Conservation (phyloP, 768 basidiomycete species). For the Leucosporidium scottii region DNA sequence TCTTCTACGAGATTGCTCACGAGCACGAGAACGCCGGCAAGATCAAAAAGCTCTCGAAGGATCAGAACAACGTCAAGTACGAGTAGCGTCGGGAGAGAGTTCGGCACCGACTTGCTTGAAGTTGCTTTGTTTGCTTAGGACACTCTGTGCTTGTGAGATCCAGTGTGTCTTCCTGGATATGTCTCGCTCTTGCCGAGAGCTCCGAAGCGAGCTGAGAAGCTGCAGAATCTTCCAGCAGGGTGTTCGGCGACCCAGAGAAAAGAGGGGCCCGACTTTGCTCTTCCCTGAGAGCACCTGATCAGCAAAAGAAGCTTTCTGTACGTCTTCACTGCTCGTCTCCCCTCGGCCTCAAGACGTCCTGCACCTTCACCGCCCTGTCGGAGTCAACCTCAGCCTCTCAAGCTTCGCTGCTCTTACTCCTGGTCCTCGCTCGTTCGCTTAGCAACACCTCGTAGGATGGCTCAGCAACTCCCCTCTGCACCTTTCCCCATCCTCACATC, state of each 20-base stretch:
- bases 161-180: background rate
- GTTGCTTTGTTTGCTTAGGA: background rate
- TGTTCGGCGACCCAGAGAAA: no score
- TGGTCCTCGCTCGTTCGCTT: background rate
- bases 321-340: no score
- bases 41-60: background rate
- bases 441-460: background rate
- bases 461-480: slow-evolving; percentile 15
- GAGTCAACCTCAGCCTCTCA: no score
- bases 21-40: background rate
- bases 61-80: background rate
- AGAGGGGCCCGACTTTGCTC: no score
- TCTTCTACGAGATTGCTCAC: background rate
- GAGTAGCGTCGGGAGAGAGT: background rate
- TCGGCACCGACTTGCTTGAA: no score
- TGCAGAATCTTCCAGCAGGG: no score
- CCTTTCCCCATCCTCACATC: slow-evolving; percentile 48
- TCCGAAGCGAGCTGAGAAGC: no score
- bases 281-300: no score
- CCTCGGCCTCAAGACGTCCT: no score
- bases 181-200: background rate
- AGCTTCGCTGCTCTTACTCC: background rate
- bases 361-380: no score
- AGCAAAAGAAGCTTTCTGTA: no score
- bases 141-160: background rate